Evolutionary conservation across 345 rosid species (phyloP).

Genomic region (Eucalyptus marginata): DNA sequence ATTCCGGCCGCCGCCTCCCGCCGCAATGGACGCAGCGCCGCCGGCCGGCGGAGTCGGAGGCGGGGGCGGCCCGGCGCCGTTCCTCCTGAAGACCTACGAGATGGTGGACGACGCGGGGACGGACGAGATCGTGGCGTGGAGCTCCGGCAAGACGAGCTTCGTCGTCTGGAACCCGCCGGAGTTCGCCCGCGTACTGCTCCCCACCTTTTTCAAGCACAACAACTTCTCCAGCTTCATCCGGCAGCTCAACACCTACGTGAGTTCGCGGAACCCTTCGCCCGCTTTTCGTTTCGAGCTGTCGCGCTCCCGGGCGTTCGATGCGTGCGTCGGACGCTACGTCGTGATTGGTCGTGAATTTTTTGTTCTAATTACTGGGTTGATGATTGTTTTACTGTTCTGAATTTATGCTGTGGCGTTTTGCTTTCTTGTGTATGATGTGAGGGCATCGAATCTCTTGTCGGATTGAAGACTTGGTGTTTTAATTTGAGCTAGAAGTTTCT

Average conservation of each 20-base stretch:
- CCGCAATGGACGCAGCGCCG: background rate
- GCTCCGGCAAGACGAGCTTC: conserved; percentile 56
- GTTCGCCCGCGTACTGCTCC: conserved; percentile 68
- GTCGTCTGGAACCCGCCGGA: conserved; percentile 94
- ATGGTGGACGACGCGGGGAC: conserved; percentile 81
- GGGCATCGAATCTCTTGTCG: background rate
- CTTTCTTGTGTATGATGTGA: background rate
- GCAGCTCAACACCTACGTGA: conserved; percentile 9
- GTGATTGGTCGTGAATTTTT: background rate
- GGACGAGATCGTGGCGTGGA: conserved; percentile 87
- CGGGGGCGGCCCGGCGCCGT: conserved; percentile 60
- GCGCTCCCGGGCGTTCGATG: background rate
- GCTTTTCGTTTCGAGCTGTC: background rate
- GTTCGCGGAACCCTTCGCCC: background rate
- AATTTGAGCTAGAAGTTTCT: background rate
- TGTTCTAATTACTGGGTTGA: background rate
- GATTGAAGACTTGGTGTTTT: background rate
- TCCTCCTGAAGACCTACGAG: conserved; percentile 74
- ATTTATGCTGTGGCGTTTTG: background rate
- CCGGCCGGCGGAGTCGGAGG: conserved; percentile 9
- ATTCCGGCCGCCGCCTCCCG: background rate
- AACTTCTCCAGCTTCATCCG: conserved; percentile 62
- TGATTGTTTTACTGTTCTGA: background rate
- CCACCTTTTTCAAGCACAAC: conserved; percentile 87
- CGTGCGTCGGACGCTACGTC: background rate